Evolutionary conservation across 495 filamentous ascomycete species (phyloP).

Genomic region (Filosporella fistucella): DNA sequence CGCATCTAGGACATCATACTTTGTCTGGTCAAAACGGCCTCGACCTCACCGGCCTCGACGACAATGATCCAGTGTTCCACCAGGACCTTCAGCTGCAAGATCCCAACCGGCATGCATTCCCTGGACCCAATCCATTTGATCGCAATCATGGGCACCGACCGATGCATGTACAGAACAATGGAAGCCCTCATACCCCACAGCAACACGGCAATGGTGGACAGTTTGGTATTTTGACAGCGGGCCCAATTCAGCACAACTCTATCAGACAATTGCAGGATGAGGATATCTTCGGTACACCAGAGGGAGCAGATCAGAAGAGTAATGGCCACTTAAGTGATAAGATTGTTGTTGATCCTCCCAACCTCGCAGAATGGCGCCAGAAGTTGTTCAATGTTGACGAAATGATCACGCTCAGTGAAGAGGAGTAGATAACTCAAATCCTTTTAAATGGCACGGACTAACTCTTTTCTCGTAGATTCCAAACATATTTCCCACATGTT

Average conservation of each 20-base stretch:
- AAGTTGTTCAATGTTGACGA: conserved; percentile 76
- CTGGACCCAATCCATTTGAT: conserved; percentile 30
- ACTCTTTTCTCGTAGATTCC: conserved; percentile 51
- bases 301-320: conserved; percentile 35
- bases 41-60: conserved; percentile 31
- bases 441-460: conserved; percentile 7
- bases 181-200: conserved; percentile 29
- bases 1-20: conserved; percentile 23
- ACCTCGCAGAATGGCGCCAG: conserved; percentile 69
- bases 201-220: conserved; percentile 32
- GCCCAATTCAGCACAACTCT: conserved; percentile 30
- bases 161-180: conserved; percentile 24
- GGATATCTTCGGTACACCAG: conserved; percentile 27
- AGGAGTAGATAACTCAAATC: conserved; percentile 56
- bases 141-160: conserved; percentile 26
- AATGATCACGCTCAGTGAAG: conserved; percentile 68
- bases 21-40: conserved; percentile 35
- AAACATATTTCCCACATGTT: conserved; percentile 84
- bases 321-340: conserved; percentile 51
- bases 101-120: conserved; percentile 30
- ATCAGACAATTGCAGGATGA: conserved; percentile 33
- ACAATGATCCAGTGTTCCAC: conserved; percentile 30
- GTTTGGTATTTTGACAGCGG: conserved; percentile 42
- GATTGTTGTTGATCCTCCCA: conserved; percentile 61
- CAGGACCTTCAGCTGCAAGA: conserved; percentile 35